These are phyloP conservation scores for Dipteronia sinensis DNA, from an alignment of 345 rosid species.

Conservation along the genomic window DNA sequence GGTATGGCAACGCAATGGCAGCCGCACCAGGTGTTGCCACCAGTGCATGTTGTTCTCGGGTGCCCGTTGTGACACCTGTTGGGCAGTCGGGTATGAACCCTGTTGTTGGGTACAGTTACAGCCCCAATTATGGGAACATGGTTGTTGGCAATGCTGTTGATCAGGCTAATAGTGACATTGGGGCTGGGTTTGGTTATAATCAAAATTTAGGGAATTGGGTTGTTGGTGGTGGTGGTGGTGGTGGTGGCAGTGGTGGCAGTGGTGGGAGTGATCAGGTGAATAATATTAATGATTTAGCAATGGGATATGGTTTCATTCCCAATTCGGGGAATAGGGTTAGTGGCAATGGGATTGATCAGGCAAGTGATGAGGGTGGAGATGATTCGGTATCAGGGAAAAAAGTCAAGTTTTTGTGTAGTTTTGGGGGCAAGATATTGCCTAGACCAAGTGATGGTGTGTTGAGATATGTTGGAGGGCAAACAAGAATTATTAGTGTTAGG, in stretches of 20 bases:
- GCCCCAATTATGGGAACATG: conserved; percentile 42
- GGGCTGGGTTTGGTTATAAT: conserved; percentile 31
- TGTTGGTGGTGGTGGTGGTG: conserved; percentile 27
- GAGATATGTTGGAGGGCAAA: conserved; percentile 80
- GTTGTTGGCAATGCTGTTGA: conserved; percentile 52
- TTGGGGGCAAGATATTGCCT: conserved; percentile 77
- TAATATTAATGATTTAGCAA: conserved; percentile 26
- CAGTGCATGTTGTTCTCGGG: conserved; percentile 38
- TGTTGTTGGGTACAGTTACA: conserved; percentile 37
- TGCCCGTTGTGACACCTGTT: conserved; percentile 25
- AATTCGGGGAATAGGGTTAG: conserved; percentile 34
- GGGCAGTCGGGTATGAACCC: conserved; percentile 46
- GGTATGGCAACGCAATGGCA: conserved; percentile 39
- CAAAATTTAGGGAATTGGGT: conserved; percentile 38
- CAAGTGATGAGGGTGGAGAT: conserved; percentile 61
- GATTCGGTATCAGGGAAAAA: conserved; percentile 56
- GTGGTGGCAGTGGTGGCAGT: conserved; percentile 25
- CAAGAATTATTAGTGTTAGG: conserved; percentile 60
- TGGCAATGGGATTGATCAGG: conserved; percentile 42
- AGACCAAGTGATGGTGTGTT: conserved; percentile 76
- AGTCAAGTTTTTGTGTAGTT: conserved; percentile 72
- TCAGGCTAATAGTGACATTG: conserved; percentile 38
- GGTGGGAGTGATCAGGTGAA: conserved; percentile 25
- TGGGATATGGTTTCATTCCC: conserved; percentile 11
- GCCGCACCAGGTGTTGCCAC: conserved; percentile 26